Evolutionary conservation across 352 stramenopile species (phyloP).

Genomic region (Globisporangium lucens): DNA sequence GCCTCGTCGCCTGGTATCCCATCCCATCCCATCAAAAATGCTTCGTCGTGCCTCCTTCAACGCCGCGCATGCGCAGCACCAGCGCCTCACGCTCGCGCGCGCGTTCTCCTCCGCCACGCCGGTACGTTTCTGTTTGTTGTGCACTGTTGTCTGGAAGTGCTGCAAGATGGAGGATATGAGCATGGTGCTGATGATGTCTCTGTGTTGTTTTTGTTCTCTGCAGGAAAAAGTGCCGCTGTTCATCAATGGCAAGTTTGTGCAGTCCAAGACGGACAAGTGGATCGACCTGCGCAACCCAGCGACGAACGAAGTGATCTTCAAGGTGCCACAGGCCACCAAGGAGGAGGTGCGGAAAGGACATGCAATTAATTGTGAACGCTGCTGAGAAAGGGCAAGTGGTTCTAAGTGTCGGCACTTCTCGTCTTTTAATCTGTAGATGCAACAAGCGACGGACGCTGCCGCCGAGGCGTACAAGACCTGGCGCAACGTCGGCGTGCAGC

Average conservation of each 20-base stretch:
- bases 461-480: slow-evolving; percentile 90
- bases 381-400: not conserved
- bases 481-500: slow-evolving; percentile 92
- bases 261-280: slow-evolving; percentile 89
- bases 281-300: slow-evolving; percentile 92
- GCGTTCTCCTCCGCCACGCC: slow-evolving; percentile 37
- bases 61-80: slow-evolving; percentile 14
- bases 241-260: slow-evolving; percentile 92
- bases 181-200: not conserved
- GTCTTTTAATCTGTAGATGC: slow-evolving; percentile 52
- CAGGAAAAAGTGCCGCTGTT: slow-evolving; percentile 82
- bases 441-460: slow-evolving; percentile 71
- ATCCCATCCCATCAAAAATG: not conserved
- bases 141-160: not conserved
- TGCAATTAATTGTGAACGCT: not conserved
- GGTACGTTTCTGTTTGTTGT: slow-evolving; percentile 18
- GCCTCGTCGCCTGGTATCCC: not conserved
- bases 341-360: slow-evolving; percentile 46
- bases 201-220: slow-evolving; percentile 5
- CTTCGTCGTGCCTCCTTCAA: slow-evolving; percentile 16
- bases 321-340: slow-evolving; percentile 83
- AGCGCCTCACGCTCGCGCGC: slow-evolving; percentile 19
- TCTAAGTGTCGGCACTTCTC: not conserved
- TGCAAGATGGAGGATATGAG: not conserved
- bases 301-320: slow-evolving; percentile 87